Percentiles rank a stretch among this genome's conserved stretches.
phyloP scores from a whole-genome alignment of 2,329 filamentous ascomycete species.

The Xylaria sp. region DNA sequence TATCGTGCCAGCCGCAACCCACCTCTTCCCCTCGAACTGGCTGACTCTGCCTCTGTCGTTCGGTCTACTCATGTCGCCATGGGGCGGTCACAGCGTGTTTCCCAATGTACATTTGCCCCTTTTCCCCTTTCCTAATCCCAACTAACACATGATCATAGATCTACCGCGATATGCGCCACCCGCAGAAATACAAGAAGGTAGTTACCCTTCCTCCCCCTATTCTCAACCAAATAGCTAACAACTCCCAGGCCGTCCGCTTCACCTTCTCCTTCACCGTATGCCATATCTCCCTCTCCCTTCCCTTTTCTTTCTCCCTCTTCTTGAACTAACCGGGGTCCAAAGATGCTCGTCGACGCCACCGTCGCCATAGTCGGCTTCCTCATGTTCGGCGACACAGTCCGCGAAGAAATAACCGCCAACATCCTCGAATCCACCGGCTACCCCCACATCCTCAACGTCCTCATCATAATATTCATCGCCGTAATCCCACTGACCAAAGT shows the following conservation, averaged over 20 bases:
- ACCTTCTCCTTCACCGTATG: constrained; percentile 81
- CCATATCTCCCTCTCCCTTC: background rate
- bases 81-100: constrained; percentile 64
- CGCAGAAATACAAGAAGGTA: constrained; percentile 62
- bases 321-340: too few relatives aligned
- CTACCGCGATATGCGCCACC: constrained; percentile 63
- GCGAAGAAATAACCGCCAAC: constrained; percentile 86
- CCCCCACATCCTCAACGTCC: constrained; percentile 64
- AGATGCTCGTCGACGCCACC: constrained; percentile 70
- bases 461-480: constrained; percentile 80
- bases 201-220: background rate
- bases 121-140: background rate
- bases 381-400: constrained; percentile 91
- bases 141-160: constrained; percentile 37
- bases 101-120: constrained; percentile 57
- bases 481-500: constrained; percentile 95
- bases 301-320: background rate
- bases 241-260: constrained; percentile 58
- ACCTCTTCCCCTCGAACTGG: constrained; percentile 83
- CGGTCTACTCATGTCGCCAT: constrained; percentile 77
- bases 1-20: constrained; percentile 70
- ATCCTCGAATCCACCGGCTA: constrained; percentile 72
- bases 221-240: constrained; percentile 14
- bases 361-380: constrained; percentile 80
- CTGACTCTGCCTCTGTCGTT: constrained; percentile 80